Evolutionary conservation across 306 rosid species (phyloP).

Genomic region (Pyrus pyrifolia): DNA sequence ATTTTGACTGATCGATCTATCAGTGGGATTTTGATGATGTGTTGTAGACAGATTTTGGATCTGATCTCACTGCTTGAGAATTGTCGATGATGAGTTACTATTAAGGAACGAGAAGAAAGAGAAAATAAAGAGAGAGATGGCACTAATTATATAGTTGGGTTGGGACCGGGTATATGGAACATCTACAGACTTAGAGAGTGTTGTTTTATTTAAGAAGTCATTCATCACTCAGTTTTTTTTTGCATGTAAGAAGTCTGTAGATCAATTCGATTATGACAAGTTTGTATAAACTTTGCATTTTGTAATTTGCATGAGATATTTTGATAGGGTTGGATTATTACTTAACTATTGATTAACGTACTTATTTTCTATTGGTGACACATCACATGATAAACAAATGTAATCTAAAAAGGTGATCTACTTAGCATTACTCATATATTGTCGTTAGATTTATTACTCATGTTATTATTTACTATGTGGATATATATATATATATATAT

Average conservation of each 20-base stretch:
- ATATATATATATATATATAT: not conserved
- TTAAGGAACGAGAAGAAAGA: not conserved
- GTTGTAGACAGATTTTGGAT: slow-evolving; percentile 23
- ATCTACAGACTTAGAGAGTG: slow-evolving; percentile 2
- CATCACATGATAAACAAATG: too few species aligned
- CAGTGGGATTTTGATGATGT: slow-evolving; percentile 40
- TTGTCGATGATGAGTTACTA: slow-evolving; percentile 24
- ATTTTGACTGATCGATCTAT: slow-evolving; percentile 62
- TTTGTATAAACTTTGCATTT: not conserved
- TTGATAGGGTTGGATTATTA: not conserved
- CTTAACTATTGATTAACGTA: too few species aligned
- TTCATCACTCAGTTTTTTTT: not conserved
- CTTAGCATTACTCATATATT: too few species aligned
- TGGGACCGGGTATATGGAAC: slow-evolving; percentile 4
- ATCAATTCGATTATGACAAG: too few species aligned
- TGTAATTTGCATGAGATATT: not conserved
- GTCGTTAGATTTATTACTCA: not conserved
- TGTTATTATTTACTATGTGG: not conserved
- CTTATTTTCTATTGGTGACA: too few species aligned
- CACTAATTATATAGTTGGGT: slow-evolving; percentile 5
- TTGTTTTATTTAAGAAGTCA: not conserved
- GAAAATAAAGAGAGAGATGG: slow-evolving; percentile 2
- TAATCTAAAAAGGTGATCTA: too few species aligned
- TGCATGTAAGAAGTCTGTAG: not conserved
- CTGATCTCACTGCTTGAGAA: slow-evolving; percentile 36